These are phyloP conservation scores for Rhizodiscina lignyota DNA, from an alignment of 495 filamentous ascomycete species.

Conservation along the genomic window DNA sequence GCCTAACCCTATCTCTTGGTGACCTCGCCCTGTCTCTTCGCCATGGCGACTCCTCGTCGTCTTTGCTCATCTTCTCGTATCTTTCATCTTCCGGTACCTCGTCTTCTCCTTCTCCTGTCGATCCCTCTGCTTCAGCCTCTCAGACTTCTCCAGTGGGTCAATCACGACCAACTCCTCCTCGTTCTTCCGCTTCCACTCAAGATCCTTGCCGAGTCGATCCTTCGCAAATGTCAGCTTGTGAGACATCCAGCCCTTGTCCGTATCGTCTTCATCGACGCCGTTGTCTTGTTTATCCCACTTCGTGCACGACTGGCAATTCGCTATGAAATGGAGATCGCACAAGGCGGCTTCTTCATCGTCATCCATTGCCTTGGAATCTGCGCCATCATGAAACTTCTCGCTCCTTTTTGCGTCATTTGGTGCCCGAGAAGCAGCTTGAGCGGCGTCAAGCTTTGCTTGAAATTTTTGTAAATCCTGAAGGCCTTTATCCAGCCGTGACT, in stretches of 20 bases:
- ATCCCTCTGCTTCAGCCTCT: constrained; percentile 28
- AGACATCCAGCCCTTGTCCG: constrained; percentile 36
- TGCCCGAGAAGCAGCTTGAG: too few relatives aligned
- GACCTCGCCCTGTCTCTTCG: too few relatives aligned
- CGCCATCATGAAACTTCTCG: background rate
- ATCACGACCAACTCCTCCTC: constrained; percentile 86
- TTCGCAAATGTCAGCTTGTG: constrained; percentile 75
- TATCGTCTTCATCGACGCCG: constrained; percentile 36
- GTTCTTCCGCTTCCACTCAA: constrained; percentile 76
- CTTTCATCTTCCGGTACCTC: too few relatives aligned
- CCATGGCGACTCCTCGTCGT: too few relatives aligned
- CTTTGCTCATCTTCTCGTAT: too few relatives aligned
- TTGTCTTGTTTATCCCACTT: constrained; percentile 46
- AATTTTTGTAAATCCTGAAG: too few relatives aligned
- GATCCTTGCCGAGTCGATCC: constrained; percentile 79
- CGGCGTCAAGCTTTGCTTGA: too few relatives aligned
- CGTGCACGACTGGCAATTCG: constrained; percentile 77
- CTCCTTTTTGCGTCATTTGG: background rate
- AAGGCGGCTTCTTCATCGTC: constrained; percentile 8
- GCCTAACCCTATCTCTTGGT: too few relatives aligned
- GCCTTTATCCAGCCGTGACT: too few relatives aligned
- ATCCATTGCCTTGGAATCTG: background rate
- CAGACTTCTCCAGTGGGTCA: constrained; percentile 72
- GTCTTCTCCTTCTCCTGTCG: too few relatives aligned
- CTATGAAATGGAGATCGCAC: constrained; percentile 34